Evolutionary conservation across 768 basidiomycete genomes (phyloP).

Genomic region (Tricholoma sp.): DNA sequence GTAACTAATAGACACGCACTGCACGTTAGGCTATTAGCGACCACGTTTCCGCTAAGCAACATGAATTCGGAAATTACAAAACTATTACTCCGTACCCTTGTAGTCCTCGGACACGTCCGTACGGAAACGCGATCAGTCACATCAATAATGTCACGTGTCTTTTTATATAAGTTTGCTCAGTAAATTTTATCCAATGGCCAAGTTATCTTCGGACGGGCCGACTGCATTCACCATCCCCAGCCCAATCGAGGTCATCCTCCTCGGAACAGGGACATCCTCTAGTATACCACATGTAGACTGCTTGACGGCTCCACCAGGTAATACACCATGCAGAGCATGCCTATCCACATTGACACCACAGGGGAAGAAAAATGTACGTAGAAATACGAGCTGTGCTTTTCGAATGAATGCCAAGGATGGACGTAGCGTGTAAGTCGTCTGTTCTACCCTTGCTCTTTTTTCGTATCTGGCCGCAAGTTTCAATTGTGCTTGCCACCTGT

Average conservation of each 20-base stretch:
- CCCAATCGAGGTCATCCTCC: constrained; percentile 64
- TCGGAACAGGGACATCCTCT: constrained; percentile 80
- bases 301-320: constrained; percentile 60
- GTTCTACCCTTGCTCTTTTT: not conserved
- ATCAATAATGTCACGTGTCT: no score
- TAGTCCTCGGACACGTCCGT: no score
- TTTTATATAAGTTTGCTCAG: no score
- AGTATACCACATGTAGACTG: constrained; percentile 69
- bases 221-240: not conserved
- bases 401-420: constrained; percentile 40
- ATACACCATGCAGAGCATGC: constrained; percentile 54
- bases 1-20: no score
- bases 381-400: constrained; percentile 77
- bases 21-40: no score
- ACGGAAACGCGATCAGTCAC: no score
- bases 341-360: constrained; percentile 60
- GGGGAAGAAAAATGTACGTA: constrained; percentile 78
- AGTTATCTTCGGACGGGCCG: not conserved
- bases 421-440: constrained; percentile 45
- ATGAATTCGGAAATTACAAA: no score
- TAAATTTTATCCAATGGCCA: not conserved
- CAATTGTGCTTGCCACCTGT: constrained; percentile 6
- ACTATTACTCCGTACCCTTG: no score
- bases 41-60: no score
- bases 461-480: not conserved